Evolutionary conservation across 768 basidiomycete genomes (phyloP), one percentile per base, ranked within the genome.

Genomic region (Tulasnella sp.): DNA sequence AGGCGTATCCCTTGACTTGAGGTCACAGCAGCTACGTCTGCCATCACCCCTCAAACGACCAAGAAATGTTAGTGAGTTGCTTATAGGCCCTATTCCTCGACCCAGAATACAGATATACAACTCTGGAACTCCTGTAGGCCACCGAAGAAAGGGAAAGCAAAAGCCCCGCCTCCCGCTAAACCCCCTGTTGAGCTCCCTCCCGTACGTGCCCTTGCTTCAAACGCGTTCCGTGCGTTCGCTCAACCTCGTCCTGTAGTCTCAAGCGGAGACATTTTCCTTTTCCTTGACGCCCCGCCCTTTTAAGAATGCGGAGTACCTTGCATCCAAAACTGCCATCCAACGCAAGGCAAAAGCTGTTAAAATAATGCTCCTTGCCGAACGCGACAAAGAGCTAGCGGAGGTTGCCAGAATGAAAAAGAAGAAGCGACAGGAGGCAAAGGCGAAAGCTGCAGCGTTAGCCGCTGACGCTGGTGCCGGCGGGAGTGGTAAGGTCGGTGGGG

Each of bases 261-360:
- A 88, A 43, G 81, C 80, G 8, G 85, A 85, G 62, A 80, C 84
- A 53, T 69, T 87, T 15, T 89, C 86, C 0, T 84, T 83, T 63
- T 71, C 84, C 2, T 77, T 86, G 57, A 68, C 68, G 25, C 81
- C 83, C 0, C 76, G 83, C 0, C 83, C 86, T 0, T 90, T 90
- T 73, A 91, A 91, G 69, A 86, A 82, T 62, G 74, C 78, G 17
- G 48, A 43, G 41, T 43, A 43, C n/a, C 35, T 54, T 25, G 42
- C 34, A 0, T 67, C 73, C 25, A 85, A 86, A 63, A 73, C 72
- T 6, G 86, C 83, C 69, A 64, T 75, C 6, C 84, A 80, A 59
- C 74, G 86, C 6, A 75, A 86, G 19, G 79, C 84, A 19, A 88
- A 86, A 72, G 86, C 87, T 62, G 66, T 88, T 64, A 91, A 90